phyloP scores from a whole-genome alignment of 805 yeast species.

The Teunomyces aglyptinius region DNA sequence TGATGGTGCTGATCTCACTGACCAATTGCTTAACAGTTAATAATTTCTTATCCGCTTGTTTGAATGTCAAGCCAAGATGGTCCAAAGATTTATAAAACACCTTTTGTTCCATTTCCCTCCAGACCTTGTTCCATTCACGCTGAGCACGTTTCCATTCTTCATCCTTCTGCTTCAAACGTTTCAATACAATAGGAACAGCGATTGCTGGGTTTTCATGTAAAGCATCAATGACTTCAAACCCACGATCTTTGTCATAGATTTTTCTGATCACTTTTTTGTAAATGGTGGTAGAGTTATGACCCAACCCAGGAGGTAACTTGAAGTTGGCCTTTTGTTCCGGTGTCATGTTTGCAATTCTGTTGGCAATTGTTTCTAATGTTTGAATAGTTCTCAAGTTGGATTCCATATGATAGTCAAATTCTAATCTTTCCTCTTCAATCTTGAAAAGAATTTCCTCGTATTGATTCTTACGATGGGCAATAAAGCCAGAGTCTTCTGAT shows the following conservation, averaged over 20 bases:
- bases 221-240: conserved; percentile 94
- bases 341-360: conserved; percentile 89
- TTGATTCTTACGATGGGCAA: conserved; percentile 98
- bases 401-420: conserved; percentile 94
- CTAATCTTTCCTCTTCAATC: conserved; percentile 98
- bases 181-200: conserved; percentile 90
- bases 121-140: conserved; percentile 97
- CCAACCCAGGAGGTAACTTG: conserved; percentile 89
- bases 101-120: conserved; percentile 98
- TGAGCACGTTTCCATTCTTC: conserved; percentile 99
- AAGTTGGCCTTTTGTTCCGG: conserved; percentile 83
- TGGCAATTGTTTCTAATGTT: conserved; percentile 91
- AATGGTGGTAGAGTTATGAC: conserved; percentile 86
- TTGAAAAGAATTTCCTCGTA: conserved; percentile 94
- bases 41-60: conserved; percentile 92
- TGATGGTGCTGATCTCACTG: conserved; percentile 88
- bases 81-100: conserved; percentile 92
- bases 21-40: conserved; percentile 86
- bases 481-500: conserved; percentile 96
- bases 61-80: conserved; percentile 92
- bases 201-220: conserved; percentile 92
- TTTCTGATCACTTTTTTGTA: conserved; percentile 92
- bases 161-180: conserved; percentile 92
- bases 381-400: conserved; percentile 93
- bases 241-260: conserved; percentile 90